These are phyloP conservation scores for Komagataella mondaviorum DNA, from an alignment of 805 yeast species.

Conservation along the genomic window DNA sequence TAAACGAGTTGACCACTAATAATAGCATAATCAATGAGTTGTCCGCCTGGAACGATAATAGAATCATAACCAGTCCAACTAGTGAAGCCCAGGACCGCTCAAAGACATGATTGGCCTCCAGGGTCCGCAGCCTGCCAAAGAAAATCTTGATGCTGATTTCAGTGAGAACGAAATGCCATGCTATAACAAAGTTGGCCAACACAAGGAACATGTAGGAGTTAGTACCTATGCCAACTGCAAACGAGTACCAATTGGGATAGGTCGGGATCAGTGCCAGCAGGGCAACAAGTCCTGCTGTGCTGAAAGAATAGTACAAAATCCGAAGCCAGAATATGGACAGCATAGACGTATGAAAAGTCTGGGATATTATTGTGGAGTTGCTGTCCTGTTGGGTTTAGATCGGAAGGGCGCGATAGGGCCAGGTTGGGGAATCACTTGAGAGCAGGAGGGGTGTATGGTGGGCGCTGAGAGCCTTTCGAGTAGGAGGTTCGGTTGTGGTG, in stretches of 20 bases:
- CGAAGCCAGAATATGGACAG: not conserved
- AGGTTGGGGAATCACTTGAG: not conserved
- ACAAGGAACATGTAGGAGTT: not conserved
- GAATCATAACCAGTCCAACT: slow-evolving; percentile 45
- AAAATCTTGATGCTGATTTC: slow-evolving; percentile 17
- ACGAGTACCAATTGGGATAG: not conserved
- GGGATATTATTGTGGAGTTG: not conserved
- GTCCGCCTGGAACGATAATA: slow-evolving; percentile 38
- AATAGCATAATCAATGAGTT: slow-evolving; percentile 28
- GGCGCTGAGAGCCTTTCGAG: too few relatives aligned
- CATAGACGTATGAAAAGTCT: not conserved
- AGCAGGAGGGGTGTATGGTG: not conserved
- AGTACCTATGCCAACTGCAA: not conserved
- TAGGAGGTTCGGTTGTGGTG: too few relatives aligned
- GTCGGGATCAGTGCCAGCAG: not conserved
- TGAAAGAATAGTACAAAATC: not conserved
- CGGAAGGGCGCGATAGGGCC: not conserved
- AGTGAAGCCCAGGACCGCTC: slow-evolving; percentile 54
- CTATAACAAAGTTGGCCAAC: not conserved
- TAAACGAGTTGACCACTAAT: slow-evolving; percentile 23
- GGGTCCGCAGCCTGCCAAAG: slow-evolving; percentile 63
- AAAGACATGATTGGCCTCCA: slow-evolving; percentile 64
- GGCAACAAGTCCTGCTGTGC: not conserved
- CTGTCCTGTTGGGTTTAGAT: not conserved
- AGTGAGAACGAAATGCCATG: not conserved